These are phyloP conservation scores for Dictyophora rubrovolvata DNA, from an alignment of 768 basidiomycete genomes.

Conservation along the genomic window DNA sequence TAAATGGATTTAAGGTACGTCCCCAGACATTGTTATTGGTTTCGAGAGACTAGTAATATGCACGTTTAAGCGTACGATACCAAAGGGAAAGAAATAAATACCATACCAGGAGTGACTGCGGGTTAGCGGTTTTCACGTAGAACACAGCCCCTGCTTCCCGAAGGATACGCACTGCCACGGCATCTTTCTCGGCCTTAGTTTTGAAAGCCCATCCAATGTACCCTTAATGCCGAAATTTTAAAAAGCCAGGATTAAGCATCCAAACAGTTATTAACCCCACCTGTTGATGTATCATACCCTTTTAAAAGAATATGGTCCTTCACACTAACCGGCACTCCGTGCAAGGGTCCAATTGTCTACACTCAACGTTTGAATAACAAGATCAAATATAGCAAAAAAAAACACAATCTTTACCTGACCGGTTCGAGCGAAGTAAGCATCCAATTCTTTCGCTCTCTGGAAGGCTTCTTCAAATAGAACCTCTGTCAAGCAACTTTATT, in stretches of 20 bases:
- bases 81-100: slow-evolving; percentile 12
- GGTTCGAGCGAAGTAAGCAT: slow-evolving; percentile 33
- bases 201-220: slow-evolving; percentile 30
- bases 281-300: slow-evolving; percentile 30
- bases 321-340: slow-evolving; percentile 39
- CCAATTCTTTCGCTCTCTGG: slow-evolving; percentile 37
- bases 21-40: slow-evolving; percentile 42
- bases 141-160: slow-evolving; percentile 35
- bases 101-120: slow-evolving; percentile 35
- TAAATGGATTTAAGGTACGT: slow-evolving; percentile 36
- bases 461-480: slow-evolving; percentile 47
- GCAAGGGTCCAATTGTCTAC: slow-evolving; percentile 33
- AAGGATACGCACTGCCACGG: slow-evolving; percentile 34
- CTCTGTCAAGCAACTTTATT: slow-evolving; percentile 37
- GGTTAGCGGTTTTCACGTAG: slow-evolving; percentile 38
- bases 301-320: slow-evolving; percentile 39
- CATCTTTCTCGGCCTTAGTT: slow-evolving; percentile 29
- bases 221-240: neutral
- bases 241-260: too few species aligned
- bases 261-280: slow-evolving; percentile 14
- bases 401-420: slow-evolving; percentile 24
- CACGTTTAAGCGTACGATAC: neutral
- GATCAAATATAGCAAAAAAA: neutral
- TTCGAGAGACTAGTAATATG: slow-evolving; percentile 33
- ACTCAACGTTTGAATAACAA: neutral